A percentile compares a stretch with the other conserved stretches of the same genome.
phyloP scores from a whole-genome alignment of 148 eudicot genomes.

The Rhododendron henanense region DNA sequence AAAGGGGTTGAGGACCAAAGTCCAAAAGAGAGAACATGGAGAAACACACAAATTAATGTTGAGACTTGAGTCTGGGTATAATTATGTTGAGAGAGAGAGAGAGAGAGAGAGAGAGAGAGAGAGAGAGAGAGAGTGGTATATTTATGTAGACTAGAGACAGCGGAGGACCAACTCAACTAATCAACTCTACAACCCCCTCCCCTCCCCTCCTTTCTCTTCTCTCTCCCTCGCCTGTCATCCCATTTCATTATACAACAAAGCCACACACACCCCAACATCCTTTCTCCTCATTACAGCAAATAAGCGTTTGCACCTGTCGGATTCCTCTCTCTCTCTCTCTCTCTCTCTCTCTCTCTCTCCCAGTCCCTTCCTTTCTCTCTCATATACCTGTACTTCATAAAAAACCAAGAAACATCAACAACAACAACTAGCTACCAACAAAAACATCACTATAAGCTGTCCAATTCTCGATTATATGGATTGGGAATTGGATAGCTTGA shows the following conservation, averaged over 20 bases:
- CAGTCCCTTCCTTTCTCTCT: background rate
- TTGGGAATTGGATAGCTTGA: background rate
- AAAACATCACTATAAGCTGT: background rate
- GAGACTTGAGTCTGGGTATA: background rate
- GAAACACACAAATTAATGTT: conserved; percentile 18
- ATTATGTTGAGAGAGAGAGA: background rate
- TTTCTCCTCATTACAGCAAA: conserved; percentile 47
- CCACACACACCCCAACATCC: conserved; percentile 4
- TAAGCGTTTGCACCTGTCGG: conserved; percentile 57
- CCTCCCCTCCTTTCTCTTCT: background rate
- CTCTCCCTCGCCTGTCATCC: conserved; percentile 73
- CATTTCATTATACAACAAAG: conserved; percentile 20
- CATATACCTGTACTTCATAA: conserved; percentile 12
- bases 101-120: conserved; percentile 18
- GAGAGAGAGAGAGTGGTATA: conserved; percentile 21
- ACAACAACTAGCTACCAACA: background rate
- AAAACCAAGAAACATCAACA: background rate
- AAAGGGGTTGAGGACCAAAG: background rate
- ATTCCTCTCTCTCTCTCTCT: conserved; percentile 21
- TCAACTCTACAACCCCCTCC: background rate
- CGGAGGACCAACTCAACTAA: conserved; percentile 29
- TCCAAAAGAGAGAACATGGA: conserved; percentile 31
- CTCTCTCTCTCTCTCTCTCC: conserved; percentile 19
- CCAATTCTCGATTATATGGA: background rate
- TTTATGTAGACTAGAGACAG: conserved; percentile 30